Conservation (phyloP, 2,329 filamentous ascomycete genomes). For the Penicillium sp. region DNA sequence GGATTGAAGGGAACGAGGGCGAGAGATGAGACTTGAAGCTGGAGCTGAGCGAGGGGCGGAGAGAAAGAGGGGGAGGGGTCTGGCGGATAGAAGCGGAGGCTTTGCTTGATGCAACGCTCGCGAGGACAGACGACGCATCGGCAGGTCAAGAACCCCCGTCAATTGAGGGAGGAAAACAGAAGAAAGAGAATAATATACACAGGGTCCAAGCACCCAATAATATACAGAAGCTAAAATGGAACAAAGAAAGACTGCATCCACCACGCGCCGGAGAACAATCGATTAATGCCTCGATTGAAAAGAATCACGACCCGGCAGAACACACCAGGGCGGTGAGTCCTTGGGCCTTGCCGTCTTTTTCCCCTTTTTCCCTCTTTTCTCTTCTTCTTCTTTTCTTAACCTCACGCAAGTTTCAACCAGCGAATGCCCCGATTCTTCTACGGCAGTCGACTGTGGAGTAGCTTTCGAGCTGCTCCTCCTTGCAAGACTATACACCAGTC, state of each 20-base stretch:
- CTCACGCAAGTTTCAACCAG: constrained; percentile 42
- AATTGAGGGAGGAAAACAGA: constrained; percentile 17
- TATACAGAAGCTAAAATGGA: constrained; percentile 24
- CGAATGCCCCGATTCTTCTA: constrained; percentile 33
- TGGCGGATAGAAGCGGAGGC: constrained; percentile 43
- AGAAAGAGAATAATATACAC: constrained; percentile 16
- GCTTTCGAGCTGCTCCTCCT: constrained; percentile 33
- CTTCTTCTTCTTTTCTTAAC: constrained; percentile 23
- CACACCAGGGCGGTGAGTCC: constrained; percentile 23
- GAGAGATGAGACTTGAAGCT: constrained; percentile 27
- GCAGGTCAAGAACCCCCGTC: constrained; percentile 24
- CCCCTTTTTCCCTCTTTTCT: constrained; percentile 17
- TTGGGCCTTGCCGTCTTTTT: constrained; percentile 11
- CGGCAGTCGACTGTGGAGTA: constrained; percentile 39
- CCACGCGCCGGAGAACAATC: constrained; percentile 23
- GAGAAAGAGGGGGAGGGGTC: constrained; percentile 37
- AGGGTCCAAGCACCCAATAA: constrained; percentile 22
- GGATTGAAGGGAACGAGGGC: constrained; percentile 33
- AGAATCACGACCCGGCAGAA: constrained; percentile 27
- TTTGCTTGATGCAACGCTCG: constrained; percentile 44
- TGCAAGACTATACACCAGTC: constrained; percentile 51
- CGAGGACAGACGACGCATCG: constrained; percentile 46
- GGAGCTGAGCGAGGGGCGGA: constrained; percentile 34
- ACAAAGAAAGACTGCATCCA: constrained; percentile 20
- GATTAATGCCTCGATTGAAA: constrained; percentile 13